Evolutionary conservation across 2,329 filamentous ascomycete genomes (phyloP).

Genomic region (Chalaropsis thielavioides): DNA sequence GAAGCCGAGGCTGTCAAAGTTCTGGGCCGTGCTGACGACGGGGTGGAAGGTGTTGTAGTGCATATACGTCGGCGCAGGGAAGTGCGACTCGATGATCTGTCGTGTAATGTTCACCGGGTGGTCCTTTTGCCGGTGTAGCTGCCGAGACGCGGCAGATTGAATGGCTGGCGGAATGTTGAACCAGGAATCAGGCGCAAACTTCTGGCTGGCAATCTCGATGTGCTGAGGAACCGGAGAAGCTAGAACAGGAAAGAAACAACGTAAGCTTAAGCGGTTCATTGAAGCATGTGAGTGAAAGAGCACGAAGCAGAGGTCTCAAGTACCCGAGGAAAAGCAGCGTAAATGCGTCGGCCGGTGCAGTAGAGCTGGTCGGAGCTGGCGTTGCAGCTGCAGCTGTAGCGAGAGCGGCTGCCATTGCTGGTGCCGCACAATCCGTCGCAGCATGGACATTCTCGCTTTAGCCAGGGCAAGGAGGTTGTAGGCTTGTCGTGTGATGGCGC

Average conservation of each 20-base stretch:
- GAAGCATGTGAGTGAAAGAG: background rate
- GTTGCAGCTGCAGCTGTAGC: background rate
- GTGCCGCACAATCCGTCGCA: background rate
- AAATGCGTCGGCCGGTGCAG: background rate
- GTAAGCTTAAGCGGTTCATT: slow-evolving; percentile 9
- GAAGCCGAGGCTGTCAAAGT: slow-evolving; percentile 96
- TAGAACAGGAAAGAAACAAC: background rate
- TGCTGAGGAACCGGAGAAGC: slow-evolving; percentile 17
- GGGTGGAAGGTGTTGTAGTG: slow-evolving; percentile 69
- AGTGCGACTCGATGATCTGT: slow-evolving; percentile 80
- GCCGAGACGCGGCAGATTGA: slow-evolving; percentile 55
- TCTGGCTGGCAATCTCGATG: slow-evolving; percentile 46
- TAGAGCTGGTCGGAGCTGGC: background rate
- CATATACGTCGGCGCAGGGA: slow-evolving; percentile 56
- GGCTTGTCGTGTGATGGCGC: background rate
- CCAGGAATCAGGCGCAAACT: slow-evolving; percentile 61
- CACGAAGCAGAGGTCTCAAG: background rate
- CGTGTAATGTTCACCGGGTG: slow-evolving; percentile 86
- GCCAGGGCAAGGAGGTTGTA: too few relatives aligned
- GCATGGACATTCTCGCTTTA: background rate
- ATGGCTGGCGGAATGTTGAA: slow-evolving; percentile 73
- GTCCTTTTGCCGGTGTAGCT: slow-evolving; percentile 77
- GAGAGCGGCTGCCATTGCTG: background rate
- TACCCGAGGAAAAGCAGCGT: slow-evolving; percentile 11
- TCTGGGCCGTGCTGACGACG: slow-evolving; percentile 70